These are phyloP conservation scores for Ceratocystis colombiana DNA, from an alignment of 2,329 filamentous ascomycete genomes.

Conservation along the genomic window DNA sequence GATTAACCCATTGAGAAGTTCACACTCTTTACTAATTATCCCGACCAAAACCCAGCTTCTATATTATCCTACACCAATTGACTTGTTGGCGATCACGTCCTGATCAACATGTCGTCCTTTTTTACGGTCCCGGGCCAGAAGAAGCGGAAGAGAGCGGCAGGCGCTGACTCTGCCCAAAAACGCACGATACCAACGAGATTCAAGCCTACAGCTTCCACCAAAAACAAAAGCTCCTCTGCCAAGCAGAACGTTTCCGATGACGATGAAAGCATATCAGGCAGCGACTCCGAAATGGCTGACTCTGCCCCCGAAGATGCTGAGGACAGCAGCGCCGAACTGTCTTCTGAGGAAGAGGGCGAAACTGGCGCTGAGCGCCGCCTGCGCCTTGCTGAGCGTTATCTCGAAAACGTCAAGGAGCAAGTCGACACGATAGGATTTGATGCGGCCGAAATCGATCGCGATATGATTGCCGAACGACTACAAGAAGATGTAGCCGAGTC, in stretches of 20 bases:
- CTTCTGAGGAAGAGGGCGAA: constrained; percentile 68
- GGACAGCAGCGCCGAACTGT: constrained; percentile 34
- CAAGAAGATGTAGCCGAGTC: constrained; percentile 86
- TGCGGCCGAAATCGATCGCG: constrained; percentile 83
- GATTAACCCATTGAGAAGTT: not conserved
- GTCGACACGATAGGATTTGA: constrained; percentile 73
- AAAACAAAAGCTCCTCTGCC: constrained; percentile 11
- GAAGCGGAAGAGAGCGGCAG: constrained; percentile 69
- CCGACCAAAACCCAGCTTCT: not conserved
- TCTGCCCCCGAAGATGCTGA: constrained; percentile 38
- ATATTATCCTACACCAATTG: not conserved
- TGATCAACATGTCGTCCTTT: constrained; percentile 71
- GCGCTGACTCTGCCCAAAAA: constrained; percentile 35
- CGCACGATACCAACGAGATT: constrained; percentile 22
- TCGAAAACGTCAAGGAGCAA: constrained; percentile 79
- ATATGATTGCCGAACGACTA: constrained; percentile 80
- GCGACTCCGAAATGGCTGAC: constrained; percentile 47
- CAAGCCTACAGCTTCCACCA: constrained; percentile 14
- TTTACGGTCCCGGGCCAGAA: constrained; percentile 83
- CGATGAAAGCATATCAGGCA: constrained; percentile 77
- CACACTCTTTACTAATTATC: not conserved
- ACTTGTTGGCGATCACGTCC: not conserved
- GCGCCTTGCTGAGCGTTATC: constrained; percentile 80
- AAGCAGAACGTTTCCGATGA: constrained; percentile 32
- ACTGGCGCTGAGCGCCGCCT: constrained; percentile 81